Conservation (phyloP, 768 basidiomycete genomes). For the Rhodosporidiobolus odoratus region DNA sequence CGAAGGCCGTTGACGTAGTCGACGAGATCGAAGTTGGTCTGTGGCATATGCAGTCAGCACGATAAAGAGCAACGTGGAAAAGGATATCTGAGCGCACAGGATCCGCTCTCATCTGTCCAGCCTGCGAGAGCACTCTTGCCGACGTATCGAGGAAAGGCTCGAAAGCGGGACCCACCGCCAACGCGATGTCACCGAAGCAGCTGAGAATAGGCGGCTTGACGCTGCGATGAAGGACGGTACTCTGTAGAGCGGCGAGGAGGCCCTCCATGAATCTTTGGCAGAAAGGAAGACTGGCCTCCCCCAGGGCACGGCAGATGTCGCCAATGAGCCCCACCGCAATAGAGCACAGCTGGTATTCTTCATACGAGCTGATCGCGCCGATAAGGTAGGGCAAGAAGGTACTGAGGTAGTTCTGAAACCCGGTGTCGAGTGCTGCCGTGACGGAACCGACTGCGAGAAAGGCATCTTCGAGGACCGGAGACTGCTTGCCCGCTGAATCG, state of each 20-base stretch:
- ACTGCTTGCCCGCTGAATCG: constrained; percentile 79
- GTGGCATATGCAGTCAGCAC: neutral
- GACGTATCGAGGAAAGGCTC: constrained; percentile 84
- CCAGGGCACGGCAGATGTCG: constrained; percentile 90
- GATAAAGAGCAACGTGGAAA: neutral
- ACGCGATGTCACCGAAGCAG: constrained; percentile 92
- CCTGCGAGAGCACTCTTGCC: constrained; percentile 85
- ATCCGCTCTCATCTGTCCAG: constrained; percentile 78
- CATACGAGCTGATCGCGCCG: constrained; percentile 81
- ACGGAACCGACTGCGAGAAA: constrained; percentile 89
- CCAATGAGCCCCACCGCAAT: constrained; percentile 94
- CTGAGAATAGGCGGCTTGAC: constrained; percentile 96
- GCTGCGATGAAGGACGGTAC: constrained; percentile 79
- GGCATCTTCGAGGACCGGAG: constrained; percentile 90
- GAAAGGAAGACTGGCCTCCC: constrained; percentile 75
- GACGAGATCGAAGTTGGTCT: constrained; percentile 81
- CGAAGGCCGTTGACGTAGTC: constrained; percentile 86
- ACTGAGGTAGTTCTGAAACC: constrained; percentile 74
- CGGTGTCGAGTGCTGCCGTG: constrained; percentile 67
- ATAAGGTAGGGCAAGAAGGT: constrained; percentile 81
- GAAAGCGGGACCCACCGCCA: constrained; percentile 77
- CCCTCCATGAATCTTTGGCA: constrained; percentile 85
- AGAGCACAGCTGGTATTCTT: constrained; percentile 91
- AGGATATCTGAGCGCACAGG: constrained; percentile 56
- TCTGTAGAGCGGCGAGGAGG: constrained; percentile 82